Evolutionary conservation across 2,329 filamentous ascomycete species (phyloP).

Genomic region (Samsoniella hepiali): DNA sequence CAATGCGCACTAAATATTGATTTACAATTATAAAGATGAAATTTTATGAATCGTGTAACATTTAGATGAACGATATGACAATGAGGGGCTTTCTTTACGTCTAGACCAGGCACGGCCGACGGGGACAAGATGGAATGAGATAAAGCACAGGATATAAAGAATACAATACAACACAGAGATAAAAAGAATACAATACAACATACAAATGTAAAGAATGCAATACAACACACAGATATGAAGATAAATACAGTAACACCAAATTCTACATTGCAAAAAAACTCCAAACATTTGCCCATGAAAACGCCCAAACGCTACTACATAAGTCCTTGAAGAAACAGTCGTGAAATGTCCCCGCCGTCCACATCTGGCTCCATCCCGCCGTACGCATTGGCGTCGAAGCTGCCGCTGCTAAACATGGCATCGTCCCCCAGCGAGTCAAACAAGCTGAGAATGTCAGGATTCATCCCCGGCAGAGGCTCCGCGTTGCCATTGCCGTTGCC

Average conservation of each 20-base stretch:
- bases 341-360: slow-evolving; percentile 30
- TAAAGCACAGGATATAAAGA: no score
- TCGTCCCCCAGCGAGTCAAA: slow-evolving; percentile 36
- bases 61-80: slow-evolving; percentile 1
- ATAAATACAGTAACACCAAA: neutral
- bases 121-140: no score
- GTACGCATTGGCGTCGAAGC: slow-evolving; percentile 19
- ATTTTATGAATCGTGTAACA: neutral
- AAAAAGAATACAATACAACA: no score
- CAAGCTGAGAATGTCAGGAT: slow-evolving; percentile 34
- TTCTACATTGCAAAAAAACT: neutral
- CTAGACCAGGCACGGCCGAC: no score
- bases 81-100: no score
- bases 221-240: neutral
- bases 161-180: no score
- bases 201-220: neutral
- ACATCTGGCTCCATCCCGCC: slow-evolving; percentile 18
- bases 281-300: no score
- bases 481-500: neutral
- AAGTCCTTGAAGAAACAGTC: slow-evolving; percentile 21
- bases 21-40: neutral
- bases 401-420: slow-evolving; percentile 23
- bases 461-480: slow-evolving; percentile 26
- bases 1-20: neutral
- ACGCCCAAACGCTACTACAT: slow-evolving; percentile 8